Evolutionary conservation across 1,139 yeast species (phyloP).

Genomic region (Hyphopichia fennica): DNA sequence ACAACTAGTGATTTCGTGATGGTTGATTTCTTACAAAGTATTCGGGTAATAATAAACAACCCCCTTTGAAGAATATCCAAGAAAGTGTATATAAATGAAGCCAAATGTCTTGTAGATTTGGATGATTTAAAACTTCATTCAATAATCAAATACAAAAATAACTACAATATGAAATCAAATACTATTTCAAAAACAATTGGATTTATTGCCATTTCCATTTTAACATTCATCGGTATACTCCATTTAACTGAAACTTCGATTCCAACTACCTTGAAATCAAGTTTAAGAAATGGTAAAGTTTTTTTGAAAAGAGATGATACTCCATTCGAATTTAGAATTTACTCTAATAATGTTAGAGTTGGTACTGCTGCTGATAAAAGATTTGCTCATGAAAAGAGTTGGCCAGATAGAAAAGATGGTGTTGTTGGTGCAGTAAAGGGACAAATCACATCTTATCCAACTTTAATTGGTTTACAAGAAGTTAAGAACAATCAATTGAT

Average conservation of each 20-base stretch:
- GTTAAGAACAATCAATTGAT: conserved; percentile 27
- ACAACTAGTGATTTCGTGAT: no score
- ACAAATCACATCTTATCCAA: conserved; percentile 16
- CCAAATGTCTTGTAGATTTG: no score
- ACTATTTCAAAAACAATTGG: no score
- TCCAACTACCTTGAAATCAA: background rate
- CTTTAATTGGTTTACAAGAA: conserved; percentile 33
- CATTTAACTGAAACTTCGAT: background rate
- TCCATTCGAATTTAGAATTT: conserved; percentile 15
- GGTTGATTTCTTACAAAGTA: no score
- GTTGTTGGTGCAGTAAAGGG: conserved; percentile 19
- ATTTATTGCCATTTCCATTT: background rate
- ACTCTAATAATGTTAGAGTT: conserved; percentile 28
- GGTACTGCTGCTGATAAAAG: conserved; percentile 16
- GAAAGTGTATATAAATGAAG: no score
- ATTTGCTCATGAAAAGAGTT: conserved; percentile 24
- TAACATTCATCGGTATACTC: background rate
- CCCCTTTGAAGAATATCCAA: no score
- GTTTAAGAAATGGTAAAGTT: conserved; percentile 3
- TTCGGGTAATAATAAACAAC: no score
- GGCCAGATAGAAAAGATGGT: conserved; percentile 25
- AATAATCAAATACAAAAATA: no score
- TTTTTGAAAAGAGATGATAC: conserved; percentile 1
- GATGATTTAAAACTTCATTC: no score
- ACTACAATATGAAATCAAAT: background rate